Base-by-base conservation (phyloP, 352 stramenopile species). In the Phytophthora pluvialis region DNA sequence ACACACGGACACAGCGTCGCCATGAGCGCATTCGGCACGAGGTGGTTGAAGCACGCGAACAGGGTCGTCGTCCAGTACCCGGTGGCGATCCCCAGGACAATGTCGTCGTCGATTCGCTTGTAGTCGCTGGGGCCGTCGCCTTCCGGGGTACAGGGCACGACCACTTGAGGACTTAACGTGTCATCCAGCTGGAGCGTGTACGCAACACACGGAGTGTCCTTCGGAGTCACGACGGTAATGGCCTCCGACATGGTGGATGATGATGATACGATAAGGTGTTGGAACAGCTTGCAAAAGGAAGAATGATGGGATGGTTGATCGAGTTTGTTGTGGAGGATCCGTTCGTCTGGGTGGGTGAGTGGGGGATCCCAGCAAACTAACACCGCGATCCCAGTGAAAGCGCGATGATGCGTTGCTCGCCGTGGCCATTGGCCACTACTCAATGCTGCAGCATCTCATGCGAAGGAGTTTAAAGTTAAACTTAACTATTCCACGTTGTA, bases 21-120 rank as follows among this genome's bases (percentile, higher is more conserved):
- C 77, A 85, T 83, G 46, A 85, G 36, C 32, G 59, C 59, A 64
- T 90, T 90, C 35, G 77, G 75, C 33, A 86, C 71, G 46, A 70
- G 63, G 55, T 77, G 32, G 29, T 77, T 55, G 51, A 81, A 78
- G 65, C 78, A 86, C 33, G 29, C 53, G 47, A 81, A 89, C 31
- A 89, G 67, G 13, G 49, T 49, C 3, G 64, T 54, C 15, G 42
- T 61, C 72, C 68, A 80, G 31, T 63, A 58, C 2, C 72, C 72
- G n/a, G 59, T 71, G 15, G 64, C 42, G 33, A 76, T 70, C 1
- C 49, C 68, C 28, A 68, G 15, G 2, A 63, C 46, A 31, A 61
- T 67, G 21, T 71, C 59, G 32, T 67, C 59, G 54, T 64, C 31
- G 40, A 71, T 67, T 59, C 55, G 35, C 53, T 67, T 77, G 49